Percentiles rank a stretch among this genome's conserved stretches.
Conservation (phyloP, 2,329 filamentous ascomycete genomes). For the Fusarium verrucosum region DNA sequence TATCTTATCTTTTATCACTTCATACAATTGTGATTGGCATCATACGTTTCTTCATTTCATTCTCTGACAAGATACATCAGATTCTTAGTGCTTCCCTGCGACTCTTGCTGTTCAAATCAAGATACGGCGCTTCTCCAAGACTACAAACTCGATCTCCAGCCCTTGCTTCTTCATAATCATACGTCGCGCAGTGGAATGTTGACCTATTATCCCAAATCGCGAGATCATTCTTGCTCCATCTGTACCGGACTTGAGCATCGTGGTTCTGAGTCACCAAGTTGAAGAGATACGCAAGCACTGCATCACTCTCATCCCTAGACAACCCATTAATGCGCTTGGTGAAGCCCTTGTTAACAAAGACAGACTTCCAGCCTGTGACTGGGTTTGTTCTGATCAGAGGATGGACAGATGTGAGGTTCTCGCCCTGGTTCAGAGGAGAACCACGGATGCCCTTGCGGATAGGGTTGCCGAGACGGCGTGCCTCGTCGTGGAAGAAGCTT, state of each 20-base stretch:
- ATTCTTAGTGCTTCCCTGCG: conserved; percentile 51
- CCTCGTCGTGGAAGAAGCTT: conserved; percentile 61
- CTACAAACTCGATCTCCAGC: conserved; percentile 55
- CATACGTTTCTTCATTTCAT: neutral
- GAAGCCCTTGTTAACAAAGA: conserved; percentile 62
- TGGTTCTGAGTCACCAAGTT: conserved; percentile 63
- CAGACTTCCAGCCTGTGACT: conserved; percentile 66
- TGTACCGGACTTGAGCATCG: conserved; percentile 65
- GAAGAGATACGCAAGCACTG: conserved; percentile 59
- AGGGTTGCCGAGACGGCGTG: conserved; percentile 57
- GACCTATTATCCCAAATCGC: conserved; percentile 74
- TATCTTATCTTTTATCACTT: no score
- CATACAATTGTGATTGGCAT: neutral
- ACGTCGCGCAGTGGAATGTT: conserved; percentile 64
- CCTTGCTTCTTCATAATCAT: conserved; percentile 63
- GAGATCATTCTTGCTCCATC: conserved; percentile 62
- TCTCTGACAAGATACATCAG: neutral
- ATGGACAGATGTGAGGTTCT: conserved; percentile 59
- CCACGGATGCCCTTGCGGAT: conserved; percentile 58
- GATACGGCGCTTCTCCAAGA: conserved; percentile 56
- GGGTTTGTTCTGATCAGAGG: conserved; percentile 69
- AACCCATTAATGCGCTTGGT: conserved; percentile 65
- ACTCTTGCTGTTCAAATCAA: conserved; percentile 51
- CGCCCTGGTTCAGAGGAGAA: conserved; percentile 66
- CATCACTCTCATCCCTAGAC: conserved; percentile 62